These are phyloP conservation scores for Boletellus emodensis DNA, from an alignment of 768 basidiomycete species.

Conservation along the genomic window DNA sequence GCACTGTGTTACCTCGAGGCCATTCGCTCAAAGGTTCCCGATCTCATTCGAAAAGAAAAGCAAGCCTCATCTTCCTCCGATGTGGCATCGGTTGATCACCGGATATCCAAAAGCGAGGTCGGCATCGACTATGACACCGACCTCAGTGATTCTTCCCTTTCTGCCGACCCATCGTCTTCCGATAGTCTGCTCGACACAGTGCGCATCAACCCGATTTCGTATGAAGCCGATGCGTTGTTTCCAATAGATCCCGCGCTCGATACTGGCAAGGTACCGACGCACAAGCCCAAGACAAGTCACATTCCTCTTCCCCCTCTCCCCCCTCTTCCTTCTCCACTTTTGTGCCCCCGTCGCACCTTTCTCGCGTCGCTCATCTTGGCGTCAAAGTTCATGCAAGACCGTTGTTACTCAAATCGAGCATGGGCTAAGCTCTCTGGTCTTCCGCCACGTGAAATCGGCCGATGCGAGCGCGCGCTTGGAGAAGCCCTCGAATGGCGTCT, in stretches of 20 bases:
- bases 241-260: conserved; percentile 13
- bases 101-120: conserved; percentile 41
- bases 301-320: conserved; percentile 33
- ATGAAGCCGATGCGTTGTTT: conserved; percentile 14
- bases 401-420: conserved; percentile 88
- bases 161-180: conserved; percentile 4
- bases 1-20: conserved; percentile 87
- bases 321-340: conserved; percentile 69
- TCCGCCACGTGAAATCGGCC: conserved; percentile 77
- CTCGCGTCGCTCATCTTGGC: conserved; percentile 85
- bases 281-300: conserved; percentile 14
- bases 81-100: conserved; percentile 38
- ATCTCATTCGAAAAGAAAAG: conserved; percentile 52
- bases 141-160: conserved; percentile 15
- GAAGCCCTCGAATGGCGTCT: conserved; percentile 87
- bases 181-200: conserved; percentile 42
- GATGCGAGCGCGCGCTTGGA: conserved; percentile 85
- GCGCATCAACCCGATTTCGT: conserved; percentile 34
- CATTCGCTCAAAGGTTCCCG: conserved; percentile 66
- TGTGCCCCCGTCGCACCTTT: conserved; percentile 87
- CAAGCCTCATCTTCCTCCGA: conserved; percentile 40
- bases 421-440: conserved; percentile 95
- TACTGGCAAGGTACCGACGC: conserved; percentile 4
- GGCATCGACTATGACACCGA: conserved; percentile 41
- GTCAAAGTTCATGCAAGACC: conserved; percentile 90